These are phyloP conservation scores for Ceratopteris richardii DNA, from an alignment of 75 land plant genomes.

Conservation along the genomic window DNA sequence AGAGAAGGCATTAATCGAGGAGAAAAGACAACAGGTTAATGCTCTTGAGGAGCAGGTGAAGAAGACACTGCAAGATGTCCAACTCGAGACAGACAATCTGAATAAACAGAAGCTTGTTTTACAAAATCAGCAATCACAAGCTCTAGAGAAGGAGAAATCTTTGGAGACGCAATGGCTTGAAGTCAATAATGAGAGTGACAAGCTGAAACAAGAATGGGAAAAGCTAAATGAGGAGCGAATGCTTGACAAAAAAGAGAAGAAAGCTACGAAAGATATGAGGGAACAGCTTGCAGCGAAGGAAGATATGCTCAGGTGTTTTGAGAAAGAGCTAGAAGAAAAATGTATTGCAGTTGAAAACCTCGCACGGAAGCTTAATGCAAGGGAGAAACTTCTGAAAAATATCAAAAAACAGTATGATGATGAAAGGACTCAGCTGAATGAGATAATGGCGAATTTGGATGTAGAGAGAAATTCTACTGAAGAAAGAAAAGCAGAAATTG, in stretches of 20 bases:
- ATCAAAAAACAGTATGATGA: constrained; percentile 23
- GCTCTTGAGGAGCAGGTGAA: constrained; percentile 19
- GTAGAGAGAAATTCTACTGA: constrained; percentile 23
- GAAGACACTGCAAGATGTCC: constrained; percentile 20
- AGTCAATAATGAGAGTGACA: constrained; percentile 19
- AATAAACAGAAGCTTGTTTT: constrained; percentile 12
- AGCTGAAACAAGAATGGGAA: constrained; percentile 14
- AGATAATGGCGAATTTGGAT: constrained; percentile 16
- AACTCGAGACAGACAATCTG: constrained; percentile 22
- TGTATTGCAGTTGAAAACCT: constrained; percentile 19
- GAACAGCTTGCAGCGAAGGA: constrained; percentile 17
- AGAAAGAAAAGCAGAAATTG: constrained; percentile 16
- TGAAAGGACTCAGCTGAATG: constrained; percentile 16
- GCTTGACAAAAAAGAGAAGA: constrained; percentile 15
- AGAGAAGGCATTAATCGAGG: constrained; percentile 20
- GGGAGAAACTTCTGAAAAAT: constrained; percentile 21
- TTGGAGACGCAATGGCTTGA: constrained; percentile 15
- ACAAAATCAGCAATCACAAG: constrained; percentile 11
- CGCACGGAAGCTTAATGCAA: constrained; percentile 20
- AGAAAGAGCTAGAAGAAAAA: constrained; percentile 25
- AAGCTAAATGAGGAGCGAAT: constrained; percentile 16
- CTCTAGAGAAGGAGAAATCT: constrained; percentile 16
- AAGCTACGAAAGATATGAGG: constrained; percentile 14
- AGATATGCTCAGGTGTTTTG: constrained; percentile 10
- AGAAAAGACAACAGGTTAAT: constrained; percentile 13